Percentiles rank a stretch among this genome's conserved stretches.
Conservation (phyloP, 371 early-diverging fungal species). For the Amoeboradix gromovi region DNA sequence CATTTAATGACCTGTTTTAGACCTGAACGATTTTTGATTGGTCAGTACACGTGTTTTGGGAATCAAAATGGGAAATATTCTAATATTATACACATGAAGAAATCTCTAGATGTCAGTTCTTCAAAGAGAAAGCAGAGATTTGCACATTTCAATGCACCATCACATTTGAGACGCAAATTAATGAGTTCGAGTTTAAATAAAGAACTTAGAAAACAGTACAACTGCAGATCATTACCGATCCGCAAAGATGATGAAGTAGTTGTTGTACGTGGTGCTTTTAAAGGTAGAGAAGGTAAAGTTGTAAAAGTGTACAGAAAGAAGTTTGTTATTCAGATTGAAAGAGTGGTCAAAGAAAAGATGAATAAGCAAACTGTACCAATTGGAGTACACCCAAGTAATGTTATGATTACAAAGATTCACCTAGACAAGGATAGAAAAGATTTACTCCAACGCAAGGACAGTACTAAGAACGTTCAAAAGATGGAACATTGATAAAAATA, state of each 20-base stretch:
- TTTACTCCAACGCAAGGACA: slow-evolving; percentile 46
- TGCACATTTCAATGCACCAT: slow-evolving; percentile 94
- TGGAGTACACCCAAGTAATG: slow-evolving; percentile 91
- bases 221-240: slow-evolving; percentile 65
- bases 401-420: slow-evolving; percentile 73
- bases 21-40: too few relatives aligned
- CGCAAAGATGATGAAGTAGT: slow-evolving; percentile 89
- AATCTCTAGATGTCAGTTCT: slow-evolving; percentile 30
- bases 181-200: slow-evolving; percentile 86
- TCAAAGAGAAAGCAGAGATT: slow-evolving; percentile 80
- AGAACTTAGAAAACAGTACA: slow-evolving; percentile 86
- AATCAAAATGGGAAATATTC: too few relatives aligned
- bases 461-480: slow-evolving; percentile 1
- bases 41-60: too few relatives aligned
- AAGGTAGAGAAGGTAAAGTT: slow-evolving; percentile 92
- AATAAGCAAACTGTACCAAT: slow-evolving; percentile 69
- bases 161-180: slow-evolving; percentile 67
- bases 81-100: too few relatives aligned
- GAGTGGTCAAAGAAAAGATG: slow-evolving; percentile 76
- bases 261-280: slow-evolving; percentile 73
- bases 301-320: slow-evolving; percentile 82
- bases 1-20: too few relatives aligned
- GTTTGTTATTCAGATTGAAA: slow-evolving; percentile 91
- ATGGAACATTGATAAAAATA: too few relatives aligned
- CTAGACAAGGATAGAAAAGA: slow-evolving; percentile 77